phyloP scores from a whole-genome alignment of 2,329 filamentous ascomycete species.

The Sarocladiaceae sp. region DNA sequence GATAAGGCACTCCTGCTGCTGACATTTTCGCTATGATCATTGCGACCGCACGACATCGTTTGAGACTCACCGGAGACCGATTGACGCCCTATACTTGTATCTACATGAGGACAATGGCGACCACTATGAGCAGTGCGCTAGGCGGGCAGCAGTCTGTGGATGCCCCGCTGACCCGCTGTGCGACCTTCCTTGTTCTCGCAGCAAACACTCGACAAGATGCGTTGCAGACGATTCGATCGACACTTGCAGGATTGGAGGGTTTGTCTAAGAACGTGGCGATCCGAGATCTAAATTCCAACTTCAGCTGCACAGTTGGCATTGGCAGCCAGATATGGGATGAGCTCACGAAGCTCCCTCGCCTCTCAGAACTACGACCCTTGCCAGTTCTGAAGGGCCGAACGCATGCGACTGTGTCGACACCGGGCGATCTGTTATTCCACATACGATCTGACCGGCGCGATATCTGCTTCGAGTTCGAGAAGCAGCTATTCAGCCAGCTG shows the following conservation, averaged over 20 bases:
- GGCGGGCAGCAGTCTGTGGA: slow-evolving; percentile 37
- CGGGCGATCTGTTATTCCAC: slow-evolving; percentile 54
- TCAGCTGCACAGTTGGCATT: slow-evolving; percentile 48
- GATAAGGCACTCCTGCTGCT: no score
- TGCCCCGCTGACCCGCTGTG: slow-evolving; percentile 46
- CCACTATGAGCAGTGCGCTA: slow-evolving; percentile 5
- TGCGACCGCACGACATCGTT: neutral
- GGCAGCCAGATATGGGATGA: slow-evolving; percentile 47
- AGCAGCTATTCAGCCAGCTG: slow-evolving; percentile 45
- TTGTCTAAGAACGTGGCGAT: slow-evolving; percentile 50
- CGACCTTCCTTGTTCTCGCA: slow-evolving; percentile 50
- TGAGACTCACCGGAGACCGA: neutral
- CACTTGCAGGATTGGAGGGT: slow-evolving; percentile 37
- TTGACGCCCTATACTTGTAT: neutral
- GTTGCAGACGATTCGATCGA: slow-evolving; percentile 36
- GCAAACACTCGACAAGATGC: slow-evolving; percentile 30
- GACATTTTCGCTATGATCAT: neutral
- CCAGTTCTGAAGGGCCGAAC: slow-evolving; percentile 37
- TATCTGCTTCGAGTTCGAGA: slow-evolving; percentile 55
- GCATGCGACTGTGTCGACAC: slow-evolving; percentile 50
- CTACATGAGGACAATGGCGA: neutral
- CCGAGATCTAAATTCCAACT: slow-evolving; percentile 27
- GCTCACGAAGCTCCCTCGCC: slow-evolving; percentile 38
- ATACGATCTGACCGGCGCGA: slow-evolving; percentile 54
- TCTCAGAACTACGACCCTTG: slow-evolving; percentile 49